Conservation (phyloP, 768 basidiomycete genomes). For the Trametopsis cervina region DNA sequence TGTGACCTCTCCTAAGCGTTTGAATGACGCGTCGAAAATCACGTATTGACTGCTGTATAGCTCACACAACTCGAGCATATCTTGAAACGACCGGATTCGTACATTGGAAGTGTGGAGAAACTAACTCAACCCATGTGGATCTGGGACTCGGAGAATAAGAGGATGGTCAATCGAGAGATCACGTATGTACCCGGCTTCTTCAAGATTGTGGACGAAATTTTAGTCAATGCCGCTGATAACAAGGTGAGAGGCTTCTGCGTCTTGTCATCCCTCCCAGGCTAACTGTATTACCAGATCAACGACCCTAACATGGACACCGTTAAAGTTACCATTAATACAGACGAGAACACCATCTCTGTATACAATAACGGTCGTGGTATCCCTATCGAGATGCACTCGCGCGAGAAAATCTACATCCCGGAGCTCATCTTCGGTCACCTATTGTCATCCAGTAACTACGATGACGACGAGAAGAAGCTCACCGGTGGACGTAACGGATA, state of each 20-base stretch:
- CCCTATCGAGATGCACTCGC: conserved; percentile 91
- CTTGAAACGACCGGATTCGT: conserved; percentile 86
- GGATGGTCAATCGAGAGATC: conserved; percentile 76
- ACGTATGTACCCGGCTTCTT: conserved; percentile 96
- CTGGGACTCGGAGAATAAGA: conserved; percentile 76
- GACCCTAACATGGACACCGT: conserved; percentile 87
- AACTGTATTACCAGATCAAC: conserved; percentile 61
- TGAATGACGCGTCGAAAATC: neutral
- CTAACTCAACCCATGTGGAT: conserved; percentile 91
- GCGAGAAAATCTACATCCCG: conserved; percentile 92
- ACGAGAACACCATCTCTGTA: conserved; percentile 82
- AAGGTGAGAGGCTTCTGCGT: conserved; percentile 56
- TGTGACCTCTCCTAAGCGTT: too few relatives aligned
- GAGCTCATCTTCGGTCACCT: conserved; percentile 97
- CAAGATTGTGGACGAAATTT: conserved; percentile 99
- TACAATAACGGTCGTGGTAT: conserved; percentile 96
- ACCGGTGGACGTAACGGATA: conserved; percentile 98
- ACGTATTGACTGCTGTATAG: conserved; percentile 34
- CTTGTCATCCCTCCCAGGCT: neutral
- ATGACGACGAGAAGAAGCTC: conserved; percentile 97
- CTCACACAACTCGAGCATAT: conserved; percentile 94
- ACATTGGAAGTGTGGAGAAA: conserved; percentile 93
- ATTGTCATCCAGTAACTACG: conserved; percentile 92
- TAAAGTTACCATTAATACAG: conserved; percentile 81
- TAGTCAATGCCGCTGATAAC: conserved; percentile 99